Evolutionary conservation across 805 yeast genomes (phyloP), one percentile per base, ranked within the genome.

Genomic region (Lipomyces kockii): DNA sequence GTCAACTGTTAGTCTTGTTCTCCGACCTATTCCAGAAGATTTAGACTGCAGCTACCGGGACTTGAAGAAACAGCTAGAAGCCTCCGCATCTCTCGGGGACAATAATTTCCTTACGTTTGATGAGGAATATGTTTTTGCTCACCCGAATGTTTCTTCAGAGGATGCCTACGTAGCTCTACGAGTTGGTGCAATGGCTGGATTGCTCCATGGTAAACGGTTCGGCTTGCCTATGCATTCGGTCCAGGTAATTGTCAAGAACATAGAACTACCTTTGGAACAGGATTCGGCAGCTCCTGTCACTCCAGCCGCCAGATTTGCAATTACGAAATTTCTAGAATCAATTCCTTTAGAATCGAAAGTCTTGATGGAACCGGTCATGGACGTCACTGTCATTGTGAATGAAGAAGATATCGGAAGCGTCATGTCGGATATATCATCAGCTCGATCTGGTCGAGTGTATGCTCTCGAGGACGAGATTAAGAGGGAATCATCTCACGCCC

Each of bases 311-410:
- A 80, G 90, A 61, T 74, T 79, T 17, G 82, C 87, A 0, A 78
- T 84, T 2, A 67, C 76, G 9, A 78, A 80, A 17, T 81, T 83
- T 0, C 66, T 87, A 6, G 71, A 70, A 3, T 32, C 67, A 7
- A 52, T 76, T 5, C 66, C 70, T 25, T 59, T 68, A 17, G 60
- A 67, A 3, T 64, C 68, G 20, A 86, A 85, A 75, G 83, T 88
- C 0, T 77, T 93, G 0, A 80, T 94, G 77, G 98, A 95, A 78
- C 99, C 99, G 0, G 82, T 90, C 35, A 94, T 95, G 98, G 82
- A 84, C 46, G 88, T 92, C 3, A 82, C 82, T 7, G 87, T 95
- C 0, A 84, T 83, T 61, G 89, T 88, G 1, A 83, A 83, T 63
- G 89, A 92, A 37, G 89, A 85, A 64, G 90, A 89, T 66, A 78